Percentiles rank a stretch among this genome's conserved stretches.
Evolutionary conservation across 345 rosid genomes (phyloP).

Genomic region (Litchi chinensis): DNA sequence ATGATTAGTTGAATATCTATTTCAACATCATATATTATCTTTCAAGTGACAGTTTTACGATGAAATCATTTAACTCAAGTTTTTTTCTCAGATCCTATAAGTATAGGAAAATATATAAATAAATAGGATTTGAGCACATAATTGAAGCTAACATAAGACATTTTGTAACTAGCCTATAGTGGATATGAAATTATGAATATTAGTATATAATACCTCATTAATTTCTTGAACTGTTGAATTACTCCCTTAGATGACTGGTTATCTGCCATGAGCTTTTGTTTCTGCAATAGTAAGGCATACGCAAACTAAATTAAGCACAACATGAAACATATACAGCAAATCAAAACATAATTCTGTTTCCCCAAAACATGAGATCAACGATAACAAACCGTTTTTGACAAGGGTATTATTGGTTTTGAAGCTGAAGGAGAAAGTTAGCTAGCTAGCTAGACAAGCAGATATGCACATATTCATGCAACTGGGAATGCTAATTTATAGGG

Average conservation of each 20-base stretch:
- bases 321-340: too few species aligned
- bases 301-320: not conserved
- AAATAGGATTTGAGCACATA: too few species aligned
- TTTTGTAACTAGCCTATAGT: too few species aligned
- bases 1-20: too few species aligned
- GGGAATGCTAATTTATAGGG: not conserved
- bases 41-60: too few species aligned
- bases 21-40: too few species aligned
- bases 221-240: conserved; percentile 11
- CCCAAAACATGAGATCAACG: not conserved
- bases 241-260: conserved; percentile 1
- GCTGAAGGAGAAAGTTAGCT: not conserved
- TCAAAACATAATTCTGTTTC: too few species aligned
- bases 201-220: not conserved
- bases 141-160: too few species aligned
- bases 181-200: too few species aligned
- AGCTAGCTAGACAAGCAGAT: not conserved
- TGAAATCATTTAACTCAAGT: too few species aligned
- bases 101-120: too few species aligned
- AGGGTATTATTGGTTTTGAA: not conserved
- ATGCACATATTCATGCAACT: not conserved
- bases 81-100: not conserved
- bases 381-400: not conserved
- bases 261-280: not conserved
- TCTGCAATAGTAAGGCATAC: conserved; percentile 8